phyloP scores from a whole-genome alignment of 371 early-diverging fungal species.

The Lichtheimia corymbifera region DNA sequence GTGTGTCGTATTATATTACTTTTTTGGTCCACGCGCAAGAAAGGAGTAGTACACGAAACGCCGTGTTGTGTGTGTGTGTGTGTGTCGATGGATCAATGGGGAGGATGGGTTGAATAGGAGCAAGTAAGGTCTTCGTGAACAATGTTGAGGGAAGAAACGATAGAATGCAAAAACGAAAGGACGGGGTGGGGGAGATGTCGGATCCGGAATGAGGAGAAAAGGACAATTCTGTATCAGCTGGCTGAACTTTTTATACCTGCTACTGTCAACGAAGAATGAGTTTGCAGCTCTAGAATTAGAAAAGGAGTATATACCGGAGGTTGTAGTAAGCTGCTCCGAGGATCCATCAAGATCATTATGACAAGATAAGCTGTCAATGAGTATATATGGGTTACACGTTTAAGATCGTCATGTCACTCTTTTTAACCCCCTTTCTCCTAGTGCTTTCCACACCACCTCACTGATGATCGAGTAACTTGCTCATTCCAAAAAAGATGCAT shows the following conservation, averaged over 20 bases:
- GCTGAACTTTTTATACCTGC: background rate
- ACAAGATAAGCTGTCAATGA: conserved; percentile 2
- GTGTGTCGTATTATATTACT: background rate
- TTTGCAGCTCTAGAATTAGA: background rate
- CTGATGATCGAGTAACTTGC: too few species aligned
- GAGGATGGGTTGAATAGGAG: background rate
- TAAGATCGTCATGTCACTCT: too few species aligned
- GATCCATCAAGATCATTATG: background rate
- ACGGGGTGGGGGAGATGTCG: conserved; percentile 9
- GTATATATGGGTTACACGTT: background rate
- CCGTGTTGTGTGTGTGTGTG: background rate
- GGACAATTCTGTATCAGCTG: background rate
- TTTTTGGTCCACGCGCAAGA: background rate
- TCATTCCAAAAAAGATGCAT: too few species aligned
- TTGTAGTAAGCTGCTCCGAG: background rate
- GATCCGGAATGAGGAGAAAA: conserved; percentile 6
- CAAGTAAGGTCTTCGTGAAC: background rate
- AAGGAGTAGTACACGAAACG: background rate
- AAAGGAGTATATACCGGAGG: background rate
- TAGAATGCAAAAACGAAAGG: conserved; percentile 11
- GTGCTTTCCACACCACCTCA: too few species aligned
- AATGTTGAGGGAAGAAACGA: background rate
- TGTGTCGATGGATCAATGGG: background rate
- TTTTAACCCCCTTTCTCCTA: too few species aligned
- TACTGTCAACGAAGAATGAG: background rate